Percentiles rank a stretch among this genome's conserved stretches.
Evolutionary conservation across 495 filamentous ascomycete genomes (phyloP).

Genomic region (Mytilinidion resinicola): DNA sequence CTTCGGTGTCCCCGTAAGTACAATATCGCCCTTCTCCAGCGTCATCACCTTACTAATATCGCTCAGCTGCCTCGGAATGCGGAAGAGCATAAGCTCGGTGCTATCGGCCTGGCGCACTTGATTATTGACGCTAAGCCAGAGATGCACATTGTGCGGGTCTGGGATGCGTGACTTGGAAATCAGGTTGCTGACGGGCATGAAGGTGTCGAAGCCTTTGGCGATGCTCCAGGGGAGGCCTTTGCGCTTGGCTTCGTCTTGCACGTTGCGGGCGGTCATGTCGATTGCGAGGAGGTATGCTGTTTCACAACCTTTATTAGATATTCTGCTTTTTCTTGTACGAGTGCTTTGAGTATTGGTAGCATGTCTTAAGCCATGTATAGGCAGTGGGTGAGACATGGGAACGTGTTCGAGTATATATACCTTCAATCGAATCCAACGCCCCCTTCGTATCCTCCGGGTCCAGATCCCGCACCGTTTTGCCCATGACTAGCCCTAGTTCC

Average conservation of each 20-base stretch:
- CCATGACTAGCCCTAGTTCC: constrained; percentile 83
- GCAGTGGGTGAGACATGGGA: too few relatives aligned
- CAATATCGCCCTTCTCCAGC: constrained; percentile 82
- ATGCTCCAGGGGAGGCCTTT: constrained; percentile 96
- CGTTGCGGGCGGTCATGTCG: constrained; percentile 90
- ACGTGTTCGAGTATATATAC: constrained; percentile 8
- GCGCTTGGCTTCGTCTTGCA: constrained; percentile 92
- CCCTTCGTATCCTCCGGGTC: constrained; percentile 56
- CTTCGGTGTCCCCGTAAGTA: constrained; percentile 94
- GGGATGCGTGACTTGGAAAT: constrained; percentile 73
- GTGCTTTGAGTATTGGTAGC: too few relatives aligned
- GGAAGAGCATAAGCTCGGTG: constrained; percentile 86
- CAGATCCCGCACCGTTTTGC: constrained; percentile 68
- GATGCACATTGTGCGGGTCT: constrained; percentile 79
- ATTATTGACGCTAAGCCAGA: constrained; percentile 75
- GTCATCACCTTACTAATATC: constrained; percentile 95
- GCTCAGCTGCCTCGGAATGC: constrained; percentile 75
- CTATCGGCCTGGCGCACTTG: constrained; percentile 71
- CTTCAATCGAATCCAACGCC: constrained; percentile 50
- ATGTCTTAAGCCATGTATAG: too few relatives aligned
- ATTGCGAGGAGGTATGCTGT: constrained; percentile 77
- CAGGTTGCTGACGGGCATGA: constrained; percentile 72
- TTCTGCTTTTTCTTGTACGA: too few relatives aligned
- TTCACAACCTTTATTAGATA: too few relatives aligned
- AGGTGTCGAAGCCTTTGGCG: constrained; percentile 95